Evolutionary conservation across 176 grass and related monocot species (phyloP).

Genomic region (Oryza nivara): DNA sequence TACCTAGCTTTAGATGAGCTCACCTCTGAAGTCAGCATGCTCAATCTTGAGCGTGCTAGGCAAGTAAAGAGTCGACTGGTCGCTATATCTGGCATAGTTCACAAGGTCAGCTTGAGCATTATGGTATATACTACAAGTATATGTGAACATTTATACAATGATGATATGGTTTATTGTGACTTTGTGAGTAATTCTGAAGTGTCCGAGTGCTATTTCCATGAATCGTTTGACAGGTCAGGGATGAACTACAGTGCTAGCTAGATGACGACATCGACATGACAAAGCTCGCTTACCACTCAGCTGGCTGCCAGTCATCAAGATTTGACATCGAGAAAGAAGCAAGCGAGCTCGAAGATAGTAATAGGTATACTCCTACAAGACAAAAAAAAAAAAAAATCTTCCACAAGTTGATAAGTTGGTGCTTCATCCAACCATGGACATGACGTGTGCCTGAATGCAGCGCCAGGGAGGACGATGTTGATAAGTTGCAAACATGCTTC

Average conservation of each 20-base stretch:
- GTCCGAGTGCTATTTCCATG: background rate
- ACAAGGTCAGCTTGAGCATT: conserved; percentile 44
- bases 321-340: conserved; percentile 24
- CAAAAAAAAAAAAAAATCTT: too few species aligned
- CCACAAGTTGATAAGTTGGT: too few species aligned
- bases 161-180: background rate
- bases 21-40: conserved; percentile 67
- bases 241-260: conserved; percentile 74
- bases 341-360: conserved; percentile 20
- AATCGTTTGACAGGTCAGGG: conserved; percentile 55
- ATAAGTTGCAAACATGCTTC: too few species aligned
- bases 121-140: background rate
- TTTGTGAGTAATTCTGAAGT: background rate
- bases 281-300: conserved; percentile 50
- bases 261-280: conserved; percentile 78
- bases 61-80: conserved; percentile 79
- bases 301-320: conserved; percentile 21
- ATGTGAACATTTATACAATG: background rate
- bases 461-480: too few species aligned
- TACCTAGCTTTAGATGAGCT: conserved; percentile 76
- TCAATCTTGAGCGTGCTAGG: conserved; percentile 67
- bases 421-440: too few species aligned
- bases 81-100: conserved; percentile 52
- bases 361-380: too few species aligned
- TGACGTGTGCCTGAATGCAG: too few species aligned